Conservation (phyloP, 1,284 basidiomycete genomes). For the Trametes polyzona region DNA sequence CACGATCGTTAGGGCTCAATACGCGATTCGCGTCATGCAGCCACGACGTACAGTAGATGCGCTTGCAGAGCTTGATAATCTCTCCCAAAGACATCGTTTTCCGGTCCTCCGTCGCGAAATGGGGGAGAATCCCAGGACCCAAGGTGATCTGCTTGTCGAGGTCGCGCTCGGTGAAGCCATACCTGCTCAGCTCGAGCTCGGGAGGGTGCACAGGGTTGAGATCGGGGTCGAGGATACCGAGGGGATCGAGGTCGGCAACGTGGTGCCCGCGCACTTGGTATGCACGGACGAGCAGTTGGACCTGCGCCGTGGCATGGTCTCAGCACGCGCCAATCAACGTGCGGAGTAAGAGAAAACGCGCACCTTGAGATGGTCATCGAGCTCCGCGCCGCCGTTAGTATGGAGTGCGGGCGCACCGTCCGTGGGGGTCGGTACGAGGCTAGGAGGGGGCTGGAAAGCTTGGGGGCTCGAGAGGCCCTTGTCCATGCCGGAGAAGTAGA, state of each 20-base stretch:
- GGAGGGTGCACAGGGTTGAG: slow-evolving; percentile 78
- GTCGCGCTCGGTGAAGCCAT: slow-evolving; percentile 94
- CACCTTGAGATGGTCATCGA: slow-evolving; percentile 96
- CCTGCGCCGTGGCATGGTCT: slow-evolving; percentile 49
- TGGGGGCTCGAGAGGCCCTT: slow-evolving; percentile 83
- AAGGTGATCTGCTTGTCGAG: slow-evolving; percentile 94
- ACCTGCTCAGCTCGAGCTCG: slow-evolving; percentile 90
- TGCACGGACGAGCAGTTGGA: slow-evolving; percentile 95
- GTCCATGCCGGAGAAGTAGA: slow-evolving; percentile 94
- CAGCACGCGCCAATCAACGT: slow-evolving; percentile 1
- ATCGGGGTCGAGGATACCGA: slow-evolving; percentile 91
- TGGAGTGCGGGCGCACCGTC: slow-evolving; percentile 87
- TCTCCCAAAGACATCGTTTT: slow-evolving; percentile 90
- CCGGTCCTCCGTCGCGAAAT: slow-evolving; percentile 86
- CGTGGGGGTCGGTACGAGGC: slow-evolving; percentile 66
- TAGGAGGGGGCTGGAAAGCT: slow-evolving; percentile 88
- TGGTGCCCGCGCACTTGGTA: slow-evolving; percentile 99
- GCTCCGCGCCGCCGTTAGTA: slow-evolving; percentile 69
- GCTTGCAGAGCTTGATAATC: slow-evolving; percentile 90
- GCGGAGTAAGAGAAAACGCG: slow-evolving; percentile 24
- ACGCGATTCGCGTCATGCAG: not conserved
- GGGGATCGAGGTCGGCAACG: slow-evolving; percentile 93
- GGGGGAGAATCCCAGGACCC: slow-evolving; percentile 94
- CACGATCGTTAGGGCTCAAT: not conserved
- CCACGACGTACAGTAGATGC: slow-evolving; percentile 89